phyloP scores from a whole-genome alignment of 768 basidiomycete species.

The Termitomyces sp. region DNA sequence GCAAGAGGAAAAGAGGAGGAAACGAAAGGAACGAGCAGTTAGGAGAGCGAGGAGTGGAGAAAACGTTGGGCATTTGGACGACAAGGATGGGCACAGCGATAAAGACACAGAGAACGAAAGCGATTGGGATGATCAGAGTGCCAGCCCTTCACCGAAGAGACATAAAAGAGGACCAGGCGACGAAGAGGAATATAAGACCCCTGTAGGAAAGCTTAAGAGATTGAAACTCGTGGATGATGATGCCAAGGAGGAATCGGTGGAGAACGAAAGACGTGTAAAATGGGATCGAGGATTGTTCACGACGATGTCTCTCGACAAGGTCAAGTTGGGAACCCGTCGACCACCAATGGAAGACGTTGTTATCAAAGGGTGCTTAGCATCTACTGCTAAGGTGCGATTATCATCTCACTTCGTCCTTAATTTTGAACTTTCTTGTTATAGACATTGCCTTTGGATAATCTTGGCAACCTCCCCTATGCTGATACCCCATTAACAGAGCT shows the following conservation, averaged over 20 bases:
- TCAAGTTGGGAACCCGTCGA: constrained; percentile 45
- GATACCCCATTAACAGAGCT: constrained; percentile 54
- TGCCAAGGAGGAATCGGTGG: constrained; percentile 22
- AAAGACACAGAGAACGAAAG: constrained; percentile 20
- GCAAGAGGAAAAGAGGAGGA: constrained; percentile 53
- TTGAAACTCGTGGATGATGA: constrained; percentile 37
- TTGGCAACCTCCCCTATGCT: constrained; percentile 65
- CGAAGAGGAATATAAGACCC: constrained; percentile 75
- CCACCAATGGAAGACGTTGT: constrained; percentile 34
- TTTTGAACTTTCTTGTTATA: constrained; percentile 20
- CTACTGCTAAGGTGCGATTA: constrained; percentile 55
- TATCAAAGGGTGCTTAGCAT: constrained; percentile 64
- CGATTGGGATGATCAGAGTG: constrained; percentile 17
- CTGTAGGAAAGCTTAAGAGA: constrained; percentile 33
- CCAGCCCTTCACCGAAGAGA: constrained; percentile 17
- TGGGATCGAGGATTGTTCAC: constrained; percentile 72
- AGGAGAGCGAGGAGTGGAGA: constrained; percentile 48
- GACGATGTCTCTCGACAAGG: constrained; percentile 57
- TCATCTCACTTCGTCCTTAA: not conserved
- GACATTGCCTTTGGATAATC: constrained; percentile 58
- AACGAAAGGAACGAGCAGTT: constrained; percentile 54
- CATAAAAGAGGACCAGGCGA: constrained; percentile 73
- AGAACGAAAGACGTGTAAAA: constrained; percentile 56
- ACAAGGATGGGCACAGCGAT: constrained; percentile 26
- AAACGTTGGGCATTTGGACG: constrained; percentile 12